phyloP scores from a whole-genome alignment of 108 stramenopile genomes.

The Cyclostephanos invisitatus region DNA sequence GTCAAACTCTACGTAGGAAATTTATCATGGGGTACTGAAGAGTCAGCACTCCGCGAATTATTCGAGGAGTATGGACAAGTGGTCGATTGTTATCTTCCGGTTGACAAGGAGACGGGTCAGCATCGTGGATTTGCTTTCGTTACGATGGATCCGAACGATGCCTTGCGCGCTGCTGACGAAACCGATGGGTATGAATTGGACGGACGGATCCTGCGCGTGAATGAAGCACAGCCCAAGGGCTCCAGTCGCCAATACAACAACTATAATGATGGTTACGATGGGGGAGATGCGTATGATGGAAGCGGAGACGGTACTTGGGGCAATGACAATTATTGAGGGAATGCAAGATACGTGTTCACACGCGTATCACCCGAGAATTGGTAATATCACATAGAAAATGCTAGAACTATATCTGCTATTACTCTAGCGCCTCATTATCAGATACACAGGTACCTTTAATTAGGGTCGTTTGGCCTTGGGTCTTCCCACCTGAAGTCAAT shows the following conservation, averaged over 20 bases:
- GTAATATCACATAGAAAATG: background rate
- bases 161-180: conserved; percentile 73
- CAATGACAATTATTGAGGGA: conserved; percentile 37
- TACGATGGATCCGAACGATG: conserved; percentile 85
- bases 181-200: conserved; percentile 84
- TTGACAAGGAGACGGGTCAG: conserved; percentile 80
- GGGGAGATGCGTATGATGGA: conserved; percentile 35
- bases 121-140: conserved; percentile 91
- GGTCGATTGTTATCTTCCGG: conserved; percentile 82
- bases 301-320: conserved; percentile 37
- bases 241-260: conserved; percentile 25
- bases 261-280: conserved; percentile 37
- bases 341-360: conserved; percentile 5
- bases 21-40: conserved; percentile 85
- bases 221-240: conserved; percentile 87
- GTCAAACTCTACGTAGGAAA: conserved; percentile 94
- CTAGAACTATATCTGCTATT: background rate
- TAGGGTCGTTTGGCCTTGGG: conserved; percentile 42
- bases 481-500: conserved; percentile 48
- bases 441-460: background rate
- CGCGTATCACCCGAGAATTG: background rate
- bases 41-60: conserved; percentile 68
- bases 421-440: background rate
- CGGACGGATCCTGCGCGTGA: conserved; percentile 84
- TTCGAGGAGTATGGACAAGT: conserved; percentile 89